Conservation (phyloP, 2,329 filamentous ascomycete species). For the Davidsoniella virescens region DNA sequence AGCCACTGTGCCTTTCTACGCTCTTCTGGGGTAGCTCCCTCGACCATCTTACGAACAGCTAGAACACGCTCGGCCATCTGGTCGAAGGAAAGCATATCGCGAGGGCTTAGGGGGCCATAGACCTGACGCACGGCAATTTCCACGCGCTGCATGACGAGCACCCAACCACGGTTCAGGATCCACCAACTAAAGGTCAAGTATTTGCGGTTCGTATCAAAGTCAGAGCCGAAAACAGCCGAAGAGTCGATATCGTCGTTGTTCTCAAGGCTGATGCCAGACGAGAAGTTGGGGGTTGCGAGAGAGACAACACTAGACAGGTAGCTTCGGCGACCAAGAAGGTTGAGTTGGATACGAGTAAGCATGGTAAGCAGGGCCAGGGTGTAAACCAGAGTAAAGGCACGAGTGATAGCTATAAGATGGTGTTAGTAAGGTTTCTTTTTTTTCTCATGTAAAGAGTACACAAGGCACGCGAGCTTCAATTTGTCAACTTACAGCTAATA, state of each 20-base stretch:
- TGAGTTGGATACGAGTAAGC: slow-evolving; percentile 88
- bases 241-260: slow-evolving; percentile 81
- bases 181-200: slow-evolving; percentile 98
- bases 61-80: slow-evolving; percentile 65
- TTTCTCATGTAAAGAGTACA: not conserved
- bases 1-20: slow-evolving; percentile 51
- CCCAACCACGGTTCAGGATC: slow-evolving; percentile 83
- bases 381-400: slow-evolving; percentile 83
- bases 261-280: slow-evolving; percentile 72
- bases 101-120: slow-evolving; percentile 75
- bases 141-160: slow-evolving; percentile 64
- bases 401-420: slow-evolving; percentile 53
- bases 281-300: slow-evolving; percentile 58
- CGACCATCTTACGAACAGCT: slow-evolving; percentile 69
- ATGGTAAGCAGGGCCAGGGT: slow-evolving; percentile 78
- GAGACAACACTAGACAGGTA: slow-evolving; percentile 93
- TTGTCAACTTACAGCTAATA: slow-evolving; percentile 57
- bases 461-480: not conserved
- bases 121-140: slow-evolving; percentile 74
- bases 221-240: slow-evolving; percentile 71
- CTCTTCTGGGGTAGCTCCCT: slow-evolving; percentile 39
- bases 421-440: not conserved
- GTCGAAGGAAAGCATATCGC: slow-evolving; percentile 72
- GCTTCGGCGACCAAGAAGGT: slow-evolving; percentile 84
- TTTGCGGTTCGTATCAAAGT: slow-evolving; percentile 89